Base-by-base conservation (phyloP, 768 basidiomycete genomes). In the Panellus pusillus region DNA sequence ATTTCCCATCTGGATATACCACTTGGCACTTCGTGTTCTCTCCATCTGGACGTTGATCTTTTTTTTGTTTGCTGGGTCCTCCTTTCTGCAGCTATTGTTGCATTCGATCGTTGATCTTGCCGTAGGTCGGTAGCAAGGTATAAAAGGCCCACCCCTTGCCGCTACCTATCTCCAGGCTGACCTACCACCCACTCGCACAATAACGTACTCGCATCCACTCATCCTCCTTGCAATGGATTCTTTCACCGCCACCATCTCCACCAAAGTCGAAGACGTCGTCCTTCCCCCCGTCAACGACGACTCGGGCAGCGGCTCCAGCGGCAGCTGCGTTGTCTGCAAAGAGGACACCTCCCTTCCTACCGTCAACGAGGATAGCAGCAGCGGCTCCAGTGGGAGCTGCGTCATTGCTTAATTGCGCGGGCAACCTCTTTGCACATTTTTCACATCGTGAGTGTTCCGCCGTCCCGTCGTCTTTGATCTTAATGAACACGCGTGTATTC, bases 261-360 rank as follows among this genome's bases (percentile, higher is more conserved):
- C 32, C 32, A 59, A 59, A 50, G 24, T 45, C 14, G 58, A 59
- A 45, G 58, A 59, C 35, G 38, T 54, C 20, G 17, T 45, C 29
- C 52, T 59, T 42, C 58, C 58, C 15, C 58, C 58, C 28, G 44
- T 48, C 36, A 59, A 55, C 44, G 58, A 52, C 36, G 58, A 59
- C 50, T 47, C 44, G 48, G 11, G 39, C 32, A 24, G 39, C 1
- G 57, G 57, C 27, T 47, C 52, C 17, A 59, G 53, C 50, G 53
- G 58, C 32, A 44, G 49, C 27, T 59, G 57, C 37, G 49, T 59
- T 35, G 46, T 59, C 40, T 59, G 57, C 52, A 43, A 29, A 36
- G 58, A 58, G n/a, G 48, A 54, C 12, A 41, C 49, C 9, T 38
- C 45, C 47, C 47, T 51, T 35, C 48, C 57, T 9, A 42, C 49